Percentiles rank a stretch among this genome's conserved stretches.
Evolutionary conservation across 257 asterid genomes (phyloP).

Genomic region (Petunia axillaris): DNA sequence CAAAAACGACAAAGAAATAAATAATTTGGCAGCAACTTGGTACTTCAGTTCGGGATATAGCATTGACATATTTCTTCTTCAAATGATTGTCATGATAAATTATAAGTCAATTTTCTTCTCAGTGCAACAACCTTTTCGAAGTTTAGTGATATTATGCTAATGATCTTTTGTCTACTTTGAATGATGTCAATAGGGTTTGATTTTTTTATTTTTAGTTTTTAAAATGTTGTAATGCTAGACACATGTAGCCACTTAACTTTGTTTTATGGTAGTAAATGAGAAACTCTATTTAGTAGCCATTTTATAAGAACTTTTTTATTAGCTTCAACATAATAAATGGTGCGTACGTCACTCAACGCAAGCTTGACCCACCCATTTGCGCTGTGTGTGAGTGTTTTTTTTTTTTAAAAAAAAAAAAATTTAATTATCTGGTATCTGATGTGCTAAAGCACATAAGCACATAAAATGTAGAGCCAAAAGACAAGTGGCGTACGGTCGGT

Average conservation of each 20-base stretch:
- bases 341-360: not conserved
- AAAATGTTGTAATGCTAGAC: constrained; percentile 16
- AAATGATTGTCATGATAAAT: constrained; percentile 24
- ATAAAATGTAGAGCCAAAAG: not conserved
- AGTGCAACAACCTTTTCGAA: constrained; percentile 14
- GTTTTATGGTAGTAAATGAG: constrained; percentile 19
- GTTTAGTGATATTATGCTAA: constrained; percentile 22
- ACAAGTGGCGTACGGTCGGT: not conserved
- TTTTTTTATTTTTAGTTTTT: not conserved
- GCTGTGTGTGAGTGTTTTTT: not conserved
- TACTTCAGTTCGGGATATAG: not conserved
- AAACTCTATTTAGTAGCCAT: not conserved
- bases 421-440: not conserved
- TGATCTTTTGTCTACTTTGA: constrained; percentile 8
- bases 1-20: not conserved
- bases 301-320: not conserved
- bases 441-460: not conserved
- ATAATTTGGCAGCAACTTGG: constrained; percentile 18
- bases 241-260: constrained; percentile 23
- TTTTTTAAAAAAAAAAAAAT: not conserved
- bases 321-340: constrained; percentile 4
- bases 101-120: constrained; percentile 22
- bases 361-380: not conserved
- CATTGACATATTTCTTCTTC: not conserved
- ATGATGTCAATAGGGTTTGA: not conserved